Evolutionary conservation across 2,329 filamentous ascomycete species (phyloP).

Genomic region (Stagonosporopsis tanaceti): DNA sequence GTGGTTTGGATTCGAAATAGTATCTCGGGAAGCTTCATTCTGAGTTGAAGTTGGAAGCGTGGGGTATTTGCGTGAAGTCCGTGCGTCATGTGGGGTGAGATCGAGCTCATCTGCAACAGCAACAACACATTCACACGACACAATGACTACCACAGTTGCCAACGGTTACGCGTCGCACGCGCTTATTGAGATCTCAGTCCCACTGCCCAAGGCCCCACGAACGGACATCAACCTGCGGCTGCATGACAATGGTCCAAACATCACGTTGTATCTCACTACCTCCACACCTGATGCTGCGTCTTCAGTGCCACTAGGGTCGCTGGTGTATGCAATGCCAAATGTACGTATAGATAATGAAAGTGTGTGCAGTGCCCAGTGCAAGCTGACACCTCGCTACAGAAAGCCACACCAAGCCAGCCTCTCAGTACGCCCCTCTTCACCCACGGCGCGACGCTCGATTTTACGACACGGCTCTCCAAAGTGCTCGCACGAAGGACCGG

Average conservation of each 20-base stretch:
- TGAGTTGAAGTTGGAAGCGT: slow-evolving; percentile 4
- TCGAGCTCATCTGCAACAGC: slow-evolving; percentile 9
- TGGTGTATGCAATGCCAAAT: slow-evolving; percentile 92
- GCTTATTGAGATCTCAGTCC: slow-evolving; percentile 64
- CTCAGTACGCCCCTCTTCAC: slow-evolving; percentile 82
- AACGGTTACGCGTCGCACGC: slow-evolving; percentile 37
- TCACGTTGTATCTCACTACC: slow-evolving; percentile 66
- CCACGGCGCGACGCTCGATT: slow-evolving; percentile 80
- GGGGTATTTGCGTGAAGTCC: slow-evolving; percentile 9
- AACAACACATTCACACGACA: slow-evolving; percentile 6
- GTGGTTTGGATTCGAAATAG: neutral
- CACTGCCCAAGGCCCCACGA: slow-evolving; percentile 63
- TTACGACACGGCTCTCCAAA: slow-evolving; percentile 84
- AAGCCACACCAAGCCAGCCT: slow-evolving; percentile 61
- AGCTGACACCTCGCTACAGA: slow-evolving; percentile 38
- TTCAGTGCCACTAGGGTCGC: slow-evolving; percentile 73
- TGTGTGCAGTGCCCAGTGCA: neutral
- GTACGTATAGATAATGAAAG: slow-evolving; percentile 58
- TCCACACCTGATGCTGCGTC: slow-evolving; percentile 52
- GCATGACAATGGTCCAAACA: slow-evolving; percentile 60
- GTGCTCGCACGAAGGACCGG: slow-evolving; percentile 76
- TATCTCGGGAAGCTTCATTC: neutral
- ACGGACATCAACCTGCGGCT: slow-evolving; percentile 68
- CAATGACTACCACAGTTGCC: slow-evolving; percentile 29
- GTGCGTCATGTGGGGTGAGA: slow-evolving; percentile 18